Conservation (phyloP, 768 basidiomycete species). For the Infundibulicybe gibba region DNA sequence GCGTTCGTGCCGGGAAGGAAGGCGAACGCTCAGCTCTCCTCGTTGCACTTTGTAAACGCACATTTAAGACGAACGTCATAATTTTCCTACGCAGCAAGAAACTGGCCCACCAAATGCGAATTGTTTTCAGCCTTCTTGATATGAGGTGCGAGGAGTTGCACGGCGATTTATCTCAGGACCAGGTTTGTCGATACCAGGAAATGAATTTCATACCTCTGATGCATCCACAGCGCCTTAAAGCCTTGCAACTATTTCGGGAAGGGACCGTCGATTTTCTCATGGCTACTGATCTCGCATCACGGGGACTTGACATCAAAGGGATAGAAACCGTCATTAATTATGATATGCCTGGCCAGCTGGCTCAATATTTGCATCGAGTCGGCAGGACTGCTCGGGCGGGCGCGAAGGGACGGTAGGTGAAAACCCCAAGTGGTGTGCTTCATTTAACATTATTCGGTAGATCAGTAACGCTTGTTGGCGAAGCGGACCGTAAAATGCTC, state of each 20-base stretch:
- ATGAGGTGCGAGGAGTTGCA: conserved; percentile 92
- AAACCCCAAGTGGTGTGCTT: not conserved
- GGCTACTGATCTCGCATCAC: conserved; percentile 94
- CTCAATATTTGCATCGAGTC: conserved; percentile 95
- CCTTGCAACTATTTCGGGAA: conserved; percentile 85
- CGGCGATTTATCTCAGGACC: conserved; percentile 94
- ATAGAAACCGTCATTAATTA: conserved; percentile 98
- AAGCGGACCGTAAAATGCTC: conserved; percentile 93
- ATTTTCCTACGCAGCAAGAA: conserved; percentile 97
- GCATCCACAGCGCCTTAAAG: conserved; percentile 66
- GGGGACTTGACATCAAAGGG: conserved; percentile 96
- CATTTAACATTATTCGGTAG: conserved; percentile 32
- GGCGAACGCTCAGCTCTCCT: conserved; percentile 74
- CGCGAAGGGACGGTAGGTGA: conserved; percentile 77
- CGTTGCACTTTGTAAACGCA: conserved; percentile 80
- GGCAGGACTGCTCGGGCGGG: conserved; percentile 97
- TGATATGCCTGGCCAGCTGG: conserved; percentile 93
- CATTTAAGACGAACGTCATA: conserved; percentile 81
- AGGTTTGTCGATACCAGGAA: conserved; percentile 45
- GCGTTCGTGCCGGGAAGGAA: conserved; percentile 80
- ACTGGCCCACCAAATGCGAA: conserved; percentile 93
- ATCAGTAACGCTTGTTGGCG: conserved; percentile 93
- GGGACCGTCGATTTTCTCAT: conserved; percentile 88
- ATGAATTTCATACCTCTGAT: conserved; percentile 3
- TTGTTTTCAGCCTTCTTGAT: conserved; percentile 86